Percentiles rank a stretch among this genome's conserved stretches.
Conservation (phyloP, 176 grass and related monocot species). For the Guadua angustifolia region DNA sequence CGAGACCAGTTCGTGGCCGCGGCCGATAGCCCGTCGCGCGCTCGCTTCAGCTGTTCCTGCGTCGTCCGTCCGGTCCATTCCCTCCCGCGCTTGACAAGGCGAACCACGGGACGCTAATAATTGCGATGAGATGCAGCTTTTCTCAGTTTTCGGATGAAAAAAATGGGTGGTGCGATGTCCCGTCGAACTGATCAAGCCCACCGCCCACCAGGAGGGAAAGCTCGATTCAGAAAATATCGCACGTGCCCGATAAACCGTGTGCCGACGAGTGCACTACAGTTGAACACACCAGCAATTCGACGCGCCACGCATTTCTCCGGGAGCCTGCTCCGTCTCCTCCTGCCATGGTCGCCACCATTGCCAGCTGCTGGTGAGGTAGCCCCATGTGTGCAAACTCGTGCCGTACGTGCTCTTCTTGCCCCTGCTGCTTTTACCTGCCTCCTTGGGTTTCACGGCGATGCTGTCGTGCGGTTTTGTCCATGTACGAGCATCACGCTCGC, state of each 20-base stretch:
- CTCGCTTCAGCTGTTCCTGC: neutral
- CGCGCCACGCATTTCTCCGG: neutral
- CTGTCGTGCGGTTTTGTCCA: neutral
- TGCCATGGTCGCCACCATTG: neutral
- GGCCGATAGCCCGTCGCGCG: neutral
- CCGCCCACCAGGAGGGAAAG: neutral
- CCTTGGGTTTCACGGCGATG: neutral
- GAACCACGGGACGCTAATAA: neutral
- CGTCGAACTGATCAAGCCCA: too few species aligned
- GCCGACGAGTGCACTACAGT: too few species aligned
- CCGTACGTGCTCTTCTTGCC: too few species aligned
- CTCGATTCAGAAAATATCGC: neutral
- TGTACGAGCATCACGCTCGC: neutral
- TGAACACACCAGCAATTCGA: too few species aligned
- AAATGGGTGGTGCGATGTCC: neutral
- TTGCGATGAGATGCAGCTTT: neutral
- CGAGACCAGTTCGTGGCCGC: neutral
- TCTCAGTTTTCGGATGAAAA: neutral
- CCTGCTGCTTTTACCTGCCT: too few species aligned
- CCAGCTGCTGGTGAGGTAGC: conserved; percentile 27
- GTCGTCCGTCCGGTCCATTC: neutral
- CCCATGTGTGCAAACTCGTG: conserved; percentile 13
- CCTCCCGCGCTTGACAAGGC: neutral
- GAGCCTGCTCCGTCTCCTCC: neutral
- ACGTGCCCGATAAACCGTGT: neutral